These are phyloP conservation scores for Solanum rostratum DNA, from an alignment of 257 asterid species.

Conservation along the genomic window DNA sequence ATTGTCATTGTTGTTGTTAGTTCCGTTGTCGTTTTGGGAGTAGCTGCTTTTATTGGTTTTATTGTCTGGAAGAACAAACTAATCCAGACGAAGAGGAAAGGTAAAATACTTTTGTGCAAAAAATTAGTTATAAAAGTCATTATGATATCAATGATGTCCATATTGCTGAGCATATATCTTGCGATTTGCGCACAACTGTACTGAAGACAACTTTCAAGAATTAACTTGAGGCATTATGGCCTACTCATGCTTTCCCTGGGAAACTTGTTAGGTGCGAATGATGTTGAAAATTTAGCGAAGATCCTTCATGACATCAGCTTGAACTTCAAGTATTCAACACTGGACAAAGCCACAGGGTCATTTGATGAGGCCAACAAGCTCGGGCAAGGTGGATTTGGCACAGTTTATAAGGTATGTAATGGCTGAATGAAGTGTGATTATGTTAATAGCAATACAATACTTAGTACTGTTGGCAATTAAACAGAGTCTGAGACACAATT, in stretches of 20 bases:
- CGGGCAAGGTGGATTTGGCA: conserved; percentile 25
- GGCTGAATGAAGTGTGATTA: neutral
- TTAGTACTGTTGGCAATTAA: neutral
- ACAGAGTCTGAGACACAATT: neutral
- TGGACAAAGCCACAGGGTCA: conserved; percentile 22
- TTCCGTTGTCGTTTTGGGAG: neutral
- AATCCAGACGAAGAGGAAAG: conserved; percentile 11
- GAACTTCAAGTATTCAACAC: conserved; percentile 21
- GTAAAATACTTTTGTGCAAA: neutral
- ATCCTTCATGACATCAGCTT: conserved; percentile 11
- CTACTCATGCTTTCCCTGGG: neutral
- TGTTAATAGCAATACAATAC: neutral
- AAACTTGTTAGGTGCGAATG: conserved; percentile 3
- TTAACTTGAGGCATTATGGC: neutral
- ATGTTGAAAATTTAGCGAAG: conserved; percentile 9
- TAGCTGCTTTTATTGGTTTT: neutral
- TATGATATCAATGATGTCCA: neutral
- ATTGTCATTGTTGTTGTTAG: neutral
- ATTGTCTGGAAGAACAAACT: neutral
- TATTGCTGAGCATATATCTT: neutral
- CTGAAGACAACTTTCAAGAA: neutral
- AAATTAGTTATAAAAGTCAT: neutral
- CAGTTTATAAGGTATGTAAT: conserved; percentile 15
- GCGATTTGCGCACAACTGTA: neutral
- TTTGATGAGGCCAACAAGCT: conserved; percentile 24